Evolutionary conservation across 2,329 filamentous ascomycete species (phyloP), one percentile per base, ranked within the genome.

Genomic region (Aureobasidium sp.): DNA sequence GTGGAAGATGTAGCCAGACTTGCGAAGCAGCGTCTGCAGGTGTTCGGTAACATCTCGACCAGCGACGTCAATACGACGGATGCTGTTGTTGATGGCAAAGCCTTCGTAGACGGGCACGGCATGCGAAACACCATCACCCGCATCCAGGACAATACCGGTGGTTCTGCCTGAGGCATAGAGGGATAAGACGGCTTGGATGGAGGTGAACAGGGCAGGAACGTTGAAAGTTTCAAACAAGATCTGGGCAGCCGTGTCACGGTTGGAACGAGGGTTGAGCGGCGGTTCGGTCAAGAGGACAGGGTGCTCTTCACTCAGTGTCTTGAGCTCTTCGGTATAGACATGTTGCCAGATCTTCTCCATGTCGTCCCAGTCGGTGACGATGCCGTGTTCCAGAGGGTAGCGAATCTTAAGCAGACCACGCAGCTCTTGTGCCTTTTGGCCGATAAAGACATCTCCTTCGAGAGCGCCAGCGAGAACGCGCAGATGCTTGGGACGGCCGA

Each of bases 261-360:
- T 97, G 75, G 89, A 88, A 75, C 92, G 87, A 37, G 94, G 94
- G 76, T 99, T 99, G 67, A 99, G 81, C 44, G 94, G 94, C 55
- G 94, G 91, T 77, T 99, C 94, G 64, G 94, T 99, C 70, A 99
- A 83, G 58, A 99, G 86, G 64, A 99, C 93, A 48, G 94, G 94
- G 76, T 99, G 94, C 87, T 99, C 94, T 82, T 99, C 94, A 76
- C 92, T 97, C 73, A 97, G 82, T 55, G 93, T 96, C 80, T 97
- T 97, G 70, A 99, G 76, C 66, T 95, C 94, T 72, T 97, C 93
- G 63, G 90, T 90, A 75, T 97, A 99, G 59, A 99, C 91, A 72
- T 96, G 94, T 71, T 95, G 90, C 94, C 94, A 99, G 77, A 99
- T 99, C 79, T 91, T 87, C 80, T 99, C 94, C 94, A 99, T 99